Percentiles rank a stretch among this genome's conserved stretches.
These are phyloP conservation scores for Trichoderma aggressivum DNA, from an alignment of 2,329 filamentous ascomycete species.

Conservation along the genomic window DNA sequence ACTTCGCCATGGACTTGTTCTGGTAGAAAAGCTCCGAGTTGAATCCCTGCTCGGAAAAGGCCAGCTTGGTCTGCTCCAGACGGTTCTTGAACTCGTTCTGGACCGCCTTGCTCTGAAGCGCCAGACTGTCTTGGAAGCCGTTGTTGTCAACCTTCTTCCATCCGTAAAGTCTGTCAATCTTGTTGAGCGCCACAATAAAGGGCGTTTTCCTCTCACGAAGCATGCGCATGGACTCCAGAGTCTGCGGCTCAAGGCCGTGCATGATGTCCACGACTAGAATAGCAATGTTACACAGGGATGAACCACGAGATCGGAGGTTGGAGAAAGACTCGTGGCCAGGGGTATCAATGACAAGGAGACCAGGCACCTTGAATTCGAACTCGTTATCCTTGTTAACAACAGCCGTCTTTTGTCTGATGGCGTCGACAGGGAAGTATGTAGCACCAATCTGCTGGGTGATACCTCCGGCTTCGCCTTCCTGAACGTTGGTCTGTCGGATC, in stretches of 20 bases:
- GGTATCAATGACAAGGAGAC: slow-evolving; percentile 94
- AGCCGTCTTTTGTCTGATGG: slow-evolving; percentile 84
- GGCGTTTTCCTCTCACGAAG: slow-evolving; percentile 92
- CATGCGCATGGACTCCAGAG: slow-evolving; percentile 92
- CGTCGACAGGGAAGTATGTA: slow-evolving; percentile 96
- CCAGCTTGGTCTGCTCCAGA: slow-evolving; percentile 85
- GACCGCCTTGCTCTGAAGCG: slow-evolving; percentile 85
- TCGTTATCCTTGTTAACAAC: slow-evolving; percentile 87
- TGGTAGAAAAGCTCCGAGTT: slow-evolving; percentile 96
- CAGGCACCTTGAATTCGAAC: slow-evolving; percentile 97
- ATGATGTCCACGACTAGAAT: slow-evolving; percentile 99
- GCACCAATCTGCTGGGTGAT: slow-evolving; percentile 99
- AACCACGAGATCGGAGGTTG: slow-evolving; percentile 93
- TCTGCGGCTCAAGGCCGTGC: slow-evolving; percentile 98
- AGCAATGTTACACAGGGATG: slow-evolving; percentile 97
- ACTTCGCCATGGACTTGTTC: slow-evolving; percentile 94
- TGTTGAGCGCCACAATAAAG: slow-evolving; percentile 98
- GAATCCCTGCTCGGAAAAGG: slow-evolving; percentile 94
- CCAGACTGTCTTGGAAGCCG: slow-evolving; percentile 89
- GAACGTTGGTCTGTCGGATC: slow-evolving; percentile 96
- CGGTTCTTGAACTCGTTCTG: slow-evolving; percentile 93
- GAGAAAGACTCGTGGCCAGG: slow-evolving; percentile 99
- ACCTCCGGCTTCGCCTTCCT: slow-evolving; percentile 98
- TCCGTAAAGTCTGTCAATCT: slow-evolving; percentile 98
- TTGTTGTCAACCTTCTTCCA: slow-evolving; percentile 99